A percentile compares a stretch with the other conserved stretches of the same genome.
Conservation (phyloP, 148 eudicot species). For the Arbutus unedo region DNA sequence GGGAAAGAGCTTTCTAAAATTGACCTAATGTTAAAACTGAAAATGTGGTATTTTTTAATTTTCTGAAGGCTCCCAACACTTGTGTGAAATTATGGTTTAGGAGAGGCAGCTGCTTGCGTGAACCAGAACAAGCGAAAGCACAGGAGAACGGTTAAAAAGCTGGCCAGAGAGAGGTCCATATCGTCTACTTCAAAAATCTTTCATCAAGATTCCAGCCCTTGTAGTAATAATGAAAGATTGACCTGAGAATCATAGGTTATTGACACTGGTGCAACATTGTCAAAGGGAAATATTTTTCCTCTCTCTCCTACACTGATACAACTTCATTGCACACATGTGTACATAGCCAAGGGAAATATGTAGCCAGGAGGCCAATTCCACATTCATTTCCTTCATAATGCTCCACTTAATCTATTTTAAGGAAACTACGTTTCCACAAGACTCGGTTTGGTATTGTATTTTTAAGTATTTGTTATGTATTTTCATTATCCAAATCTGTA, state of each 20-base stretch:
- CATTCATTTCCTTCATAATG: too few species aligned
- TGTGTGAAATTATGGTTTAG: constrained; percentile 20
- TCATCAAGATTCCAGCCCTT: constrained; percentile 1
- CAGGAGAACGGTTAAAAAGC: constrained; percentile 47
- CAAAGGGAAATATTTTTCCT: not conserved
- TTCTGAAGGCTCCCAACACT: constrained; percentile 5
- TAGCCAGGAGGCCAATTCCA: too few species aligned
- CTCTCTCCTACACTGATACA: too few species aligned
- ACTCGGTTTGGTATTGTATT: too few species aligned
- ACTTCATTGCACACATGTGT: too few species aligned
- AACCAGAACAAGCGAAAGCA: constrained; percentile 36
- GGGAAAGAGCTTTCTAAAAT: not conserved
- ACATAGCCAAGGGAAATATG: too few species aligned
- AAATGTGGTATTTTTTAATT: not conserved
- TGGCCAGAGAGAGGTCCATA: constrained; percentile 27
- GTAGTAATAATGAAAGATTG: not conserved
- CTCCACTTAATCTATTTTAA: too few species aligned
- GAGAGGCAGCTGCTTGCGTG: constrained; percentile 20
- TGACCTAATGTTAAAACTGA: not conserved
- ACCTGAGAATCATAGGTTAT: not conserved
- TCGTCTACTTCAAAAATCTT: constrained; percentile 12
- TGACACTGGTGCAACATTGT: not conserved
- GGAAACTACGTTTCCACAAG: too few species aligned
- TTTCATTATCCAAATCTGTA: too few species aligned
- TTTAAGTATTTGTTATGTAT: too few species aligned